These are phyloP conservation scores for Leucocoprinus leucothites DNA, from an alignment of 768 basidiomycete genomes.

Conservation along the genomic window DNA sequence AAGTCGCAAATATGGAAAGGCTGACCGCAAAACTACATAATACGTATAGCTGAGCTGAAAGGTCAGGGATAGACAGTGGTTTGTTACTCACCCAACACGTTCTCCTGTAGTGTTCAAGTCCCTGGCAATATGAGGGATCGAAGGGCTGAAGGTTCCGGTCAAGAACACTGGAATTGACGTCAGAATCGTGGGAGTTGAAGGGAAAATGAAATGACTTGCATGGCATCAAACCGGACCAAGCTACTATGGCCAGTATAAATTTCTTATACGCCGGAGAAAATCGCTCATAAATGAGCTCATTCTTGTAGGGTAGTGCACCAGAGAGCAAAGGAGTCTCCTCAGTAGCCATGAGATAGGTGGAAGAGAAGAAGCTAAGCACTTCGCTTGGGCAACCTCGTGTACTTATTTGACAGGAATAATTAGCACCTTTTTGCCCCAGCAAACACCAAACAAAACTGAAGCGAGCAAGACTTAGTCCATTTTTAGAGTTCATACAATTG, in stretches of 20 bases:
- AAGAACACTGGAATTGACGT: conserved; percentile 51
- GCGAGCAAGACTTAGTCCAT: too few species aligned
- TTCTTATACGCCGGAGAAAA: conserved; percentile 52
- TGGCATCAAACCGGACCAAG: conserved; percentile 60
- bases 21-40: conserved; percentile 33
- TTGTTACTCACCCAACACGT: conserved; percentile 48
- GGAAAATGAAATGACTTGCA: conserved; percentile 31
- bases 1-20: conserved; percentile 31
- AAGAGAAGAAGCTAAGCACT: too few species aligned
- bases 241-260: conserved; percentile 52
- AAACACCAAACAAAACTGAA: too few species aligned
- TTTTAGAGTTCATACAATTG: too few species aligned
- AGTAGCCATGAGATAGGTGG: neutral
- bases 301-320: conserved; percentile 3
- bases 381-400: too few species aligned
- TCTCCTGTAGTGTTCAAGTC: conserved; percentile 58
- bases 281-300: conserved; percentile 46
- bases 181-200: neutral
- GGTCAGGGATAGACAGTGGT: neutral
- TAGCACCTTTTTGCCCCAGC: too few species aligned
- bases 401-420: too few species aligned
- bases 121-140: conserved; percentile 66
- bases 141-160: conserved; percentile 65
- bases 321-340: neutral
- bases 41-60: neutral